These are phyloP conservation scores for Metarhizium guizhouense DNA, from an alignment of 2,329 filamentous ascomycete genomes.

Conservation along the genomic window DNA sequence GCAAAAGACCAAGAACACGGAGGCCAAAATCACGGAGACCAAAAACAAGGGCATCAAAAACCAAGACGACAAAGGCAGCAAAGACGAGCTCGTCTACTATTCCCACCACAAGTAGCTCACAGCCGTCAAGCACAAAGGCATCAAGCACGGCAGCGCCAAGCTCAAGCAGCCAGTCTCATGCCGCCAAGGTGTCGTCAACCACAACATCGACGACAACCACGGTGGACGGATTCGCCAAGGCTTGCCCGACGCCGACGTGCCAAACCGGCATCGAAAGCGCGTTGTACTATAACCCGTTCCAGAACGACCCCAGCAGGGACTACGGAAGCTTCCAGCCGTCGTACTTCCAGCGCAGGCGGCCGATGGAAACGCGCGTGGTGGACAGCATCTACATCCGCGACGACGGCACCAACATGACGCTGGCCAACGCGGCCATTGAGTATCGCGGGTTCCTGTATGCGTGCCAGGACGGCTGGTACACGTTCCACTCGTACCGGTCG, in stretches of 20 bases:
- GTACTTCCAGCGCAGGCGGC: background rate
- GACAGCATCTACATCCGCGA: background rate
- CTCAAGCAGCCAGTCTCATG: background rate
- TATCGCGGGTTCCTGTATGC: slow-evolving; percentile 8
- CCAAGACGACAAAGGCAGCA: background rate
- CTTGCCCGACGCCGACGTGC: background rate
- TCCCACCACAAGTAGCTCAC: too few species aligned
- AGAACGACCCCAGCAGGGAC: background rate
- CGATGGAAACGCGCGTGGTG: background rate
- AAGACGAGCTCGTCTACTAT: background rate
- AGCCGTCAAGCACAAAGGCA: background rate
- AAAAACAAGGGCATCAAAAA: too few species aligned
- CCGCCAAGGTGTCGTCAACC: background rate
- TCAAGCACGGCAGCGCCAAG: background rate
- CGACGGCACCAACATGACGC: background rate
- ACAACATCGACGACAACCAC: background rate
- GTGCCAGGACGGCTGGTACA: slow-evolving; percentile 5
- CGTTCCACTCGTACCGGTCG: slow-evolving; percentile 7
- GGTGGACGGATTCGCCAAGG: background rate
- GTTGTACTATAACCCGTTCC: background rate
- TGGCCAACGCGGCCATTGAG: slow-evolving; percentile 4
- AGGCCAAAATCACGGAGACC: too few species aligned
- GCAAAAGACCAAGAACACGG: too few species aligned
- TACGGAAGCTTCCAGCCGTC: background rate
- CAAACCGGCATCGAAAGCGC: background rate